Evolutionary conservation across 352 stramenopile species (phyloP).

Genomic region (Pythium volutum): DNA sequence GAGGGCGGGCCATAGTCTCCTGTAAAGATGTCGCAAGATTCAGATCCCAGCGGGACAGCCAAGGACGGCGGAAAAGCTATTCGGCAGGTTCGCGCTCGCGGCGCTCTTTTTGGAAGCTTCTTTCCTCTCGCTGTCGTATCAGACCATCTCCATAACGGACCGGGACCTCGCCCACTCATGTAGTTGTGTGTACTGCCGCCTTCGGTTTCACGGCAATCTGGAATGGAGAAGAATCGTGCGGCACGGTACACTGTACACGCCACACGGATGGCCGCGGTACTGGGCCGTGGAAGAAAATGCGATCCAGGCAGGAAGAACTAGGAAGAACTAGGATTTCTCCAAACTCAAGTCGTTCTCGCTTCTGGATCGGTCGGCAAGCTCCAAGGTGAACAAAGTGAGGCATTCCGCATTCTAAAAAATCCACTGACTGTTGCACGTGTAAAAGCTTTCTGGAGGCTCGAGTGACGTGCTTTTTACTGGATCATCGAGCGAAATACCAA

Average conservation of each 20-base stretch:
- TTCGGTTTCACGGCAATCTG: no score
- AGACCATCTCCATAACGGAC: neutral
- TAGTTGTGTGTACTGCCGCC: neutral
- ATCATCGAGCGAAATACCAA: no score
- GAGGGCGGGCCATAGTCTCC: neutral
- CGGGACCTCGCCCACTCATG: neutral
- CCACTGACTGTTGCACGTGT: neutral
- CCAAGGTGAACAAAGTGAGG: neutral
- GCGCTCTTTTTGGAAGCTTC: neutral
- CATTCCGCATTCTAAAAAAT: no score
- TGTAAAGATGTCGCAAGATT: neutral
- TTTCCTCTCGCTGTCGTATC: neutral
- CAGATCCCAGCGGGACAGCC: neutral
- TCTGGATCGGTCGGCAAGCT: neutral
- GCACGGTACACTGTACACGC: neutral
- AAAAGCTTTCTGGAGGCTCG: no score
- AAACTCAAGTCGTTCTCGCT: neutral
- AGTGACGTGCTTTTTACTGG: neutral
- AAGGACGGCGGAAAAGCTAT: no score
- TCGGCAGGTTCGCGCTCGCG: no score
- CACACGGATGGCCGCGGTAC: neutral
- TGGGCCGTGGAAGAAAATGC: neutral
- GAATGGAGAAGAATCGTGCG: neutral
- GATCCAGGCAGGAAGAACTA: no score
- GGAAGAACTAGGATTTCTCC: no score